Conservation (phyloP, 306 rosid species). For the Spatholobus suberectus region DNA sequence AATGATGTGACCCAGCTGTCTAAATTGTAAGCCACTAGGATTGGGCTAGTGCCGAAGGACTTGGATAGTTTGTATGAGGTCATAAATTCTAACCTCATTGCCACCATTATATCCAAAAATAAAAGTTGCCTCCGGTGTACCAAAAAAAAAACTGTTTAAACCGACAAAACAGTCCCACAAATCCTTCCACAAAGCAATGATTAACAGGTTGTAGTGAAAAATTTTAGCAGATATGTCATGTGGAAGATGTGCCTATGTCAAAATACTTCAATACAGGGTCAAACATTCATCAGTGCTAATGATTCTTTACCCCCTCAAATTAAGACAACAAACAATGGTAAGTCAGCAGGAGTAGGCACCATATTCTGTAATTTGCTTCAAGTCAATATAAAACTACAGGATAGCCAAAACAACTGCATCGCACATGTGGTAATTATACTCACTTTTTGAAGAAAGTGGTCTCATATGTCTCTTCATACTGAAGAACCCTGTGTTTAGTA, state of each 20-base stretch:
- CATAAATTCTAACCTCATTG: background rate
- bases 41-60: background rate
- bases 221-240: background rate
- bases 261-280: constrained; percentile 20
- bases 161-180: background rate
- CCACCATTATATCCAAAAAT: background rate
- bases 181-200: background rate
- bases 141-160: background rate
- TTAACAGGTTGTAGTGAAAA: background rate
- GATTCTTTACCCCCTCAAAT: constrained; percentile 25
- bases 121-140: background rate
- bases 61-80: background rate
- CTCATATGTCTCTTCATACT: background rate
- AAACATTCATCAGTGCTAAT: background rate
- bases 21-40: background rate
- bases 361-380: background rate
- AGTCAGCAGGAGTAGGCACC: background rate
- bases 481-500: constrained; percentile 2
- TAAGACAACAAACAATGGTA: background rate
- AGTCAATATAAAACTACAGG: background rate
- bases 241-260: background rate
- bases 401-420: background rate
- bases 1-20: background rate
- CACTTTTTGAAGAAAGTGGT: constrained; percentile 19
- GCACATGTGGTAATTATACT: background rate